These are phyloP conservation scores for Penicillium robsamsonii DNA, from an alignment of 495 filamentous ascomycete genomes.

Conservation along the genomic window DNA sequence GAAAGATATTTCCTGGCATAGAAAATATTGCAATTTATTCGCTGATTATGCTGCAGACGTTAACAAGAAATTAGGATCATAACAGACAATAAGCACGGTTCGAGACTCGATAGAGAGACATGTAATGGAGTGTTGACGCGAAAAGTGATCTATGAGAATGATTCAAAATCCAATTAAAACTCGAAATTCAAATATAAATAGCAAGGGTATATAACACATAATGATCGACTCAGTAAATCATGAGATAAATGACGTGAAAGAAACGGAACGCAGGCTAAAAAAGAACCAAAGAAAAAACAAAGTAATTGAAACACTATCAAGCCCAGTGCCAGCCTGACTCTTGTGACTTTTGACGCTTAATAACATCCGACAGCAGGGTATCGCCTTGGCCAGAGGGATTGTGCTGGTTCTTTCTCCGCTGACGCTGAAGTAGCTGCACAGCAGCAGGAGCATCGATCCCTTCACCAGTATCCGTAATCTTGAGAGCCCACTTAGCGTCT, in stretches of 20 bases:
- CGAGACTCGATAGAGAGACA: not conserved
- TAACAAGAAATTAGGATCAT: not conserved
- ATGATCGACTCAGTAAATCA: not conserved
- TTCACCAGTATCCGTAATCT: constrained; percentile 53
- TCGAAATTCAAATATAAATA: not conserved
- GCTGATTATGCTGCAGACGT: not conserved
- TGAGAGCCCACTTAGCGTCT: constrained; percentile 53
- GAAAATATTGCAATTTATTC: not conserved
- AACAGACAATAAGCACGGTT: not conserved
- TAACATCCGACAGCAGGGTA: constrained; percentile 30
- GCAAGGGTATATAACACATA: constrained; percentile 10
- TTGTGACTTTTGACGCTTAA: constrained; percentile 29
- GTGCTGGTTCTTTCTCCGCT: constrained; percentile 34
- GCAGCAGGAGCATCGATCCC: constrained; percentile 48
- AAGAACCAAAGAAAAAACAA: not conserved
- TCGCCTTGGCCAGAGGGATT: constrained; percentile 21
- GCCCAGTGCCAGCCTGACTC: constrained; percentile 43
- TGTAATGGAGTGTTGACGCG: not conserved
- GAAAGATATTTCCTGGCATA: not conserved
- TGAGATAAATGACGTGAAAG: not conserved
- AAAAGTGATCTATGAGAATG: not conserved
- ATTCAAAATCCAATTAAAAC: not conserved
- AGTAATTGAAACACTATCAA: not conserved
- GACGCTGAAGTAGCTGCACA: constrained; percentile 41
- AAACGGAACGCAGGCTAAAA: not conserved